Evolutionary conservation across 352 stramenopile genomes (phyloP), one percentile per base, ranked within the genome.

Genomic region (Plasmopara halstedii): DNA sequence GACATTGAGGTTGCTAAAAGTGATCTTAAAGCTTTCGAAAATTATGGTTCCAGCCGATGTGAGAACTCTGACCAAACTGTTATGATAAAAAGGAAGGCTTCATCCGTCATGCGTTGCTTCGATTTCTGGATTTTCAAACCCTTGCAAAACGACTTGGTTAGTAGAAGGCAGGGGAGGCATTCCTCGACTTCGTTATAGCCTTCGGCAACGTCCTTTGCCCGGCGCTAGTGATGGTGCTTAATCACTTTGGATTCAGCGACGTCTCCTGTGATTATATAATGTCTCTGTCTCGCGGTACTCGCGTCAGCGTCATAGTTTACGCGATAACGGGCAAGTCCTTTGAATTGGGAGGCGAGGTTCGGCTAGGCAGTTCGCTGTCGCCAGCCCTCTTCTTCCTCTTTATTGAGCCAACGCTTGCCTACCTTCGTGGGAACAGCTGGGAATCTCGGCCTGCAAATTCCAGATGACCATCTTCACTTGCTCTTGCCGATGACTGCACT

Each of bases 371-470:
- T 15, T 50, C 50, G 0, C 23, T 60, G 6, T 64, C 56, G 1
- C 56, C 56, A 13, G 56, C 35, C 2, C 32, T 64, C 0, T 64
- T 56, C 23, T 41, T 64, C 1, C 9, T 60, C 0, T 60, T 60
- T 14, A 42, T 64, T 1, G 56, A 64, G 17, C 56, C 56, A 3
- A 43, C 56, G 22, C 18, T 64, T 0, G 38, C 19, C 21, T 60
- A 45, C 8, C 23, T 64, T 31, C 26, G 26, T n/a, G n/a, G n/a
- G n/a, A n/a, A n/a, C n/a, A n/a, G n/a, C n/a, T n/a, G n/a, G n/a
- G n/a, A n/a, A n/a, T n/a, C n/a, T n/a, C n/a, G n/a, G n/a, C n/a
- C n/a, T n/a, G n/a, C n/a, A n/a, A n/a, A n/a, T n/a, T n/a, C n/a
- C n/a, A n/a, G n/a, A n/a, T n/a, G n/a, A n/a, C n/a, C n/a, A n/a